Evolutionary conservation across 1,284 basidiomycete species (phyloP).

Genomic region (Leccinum laetum): DNA sequence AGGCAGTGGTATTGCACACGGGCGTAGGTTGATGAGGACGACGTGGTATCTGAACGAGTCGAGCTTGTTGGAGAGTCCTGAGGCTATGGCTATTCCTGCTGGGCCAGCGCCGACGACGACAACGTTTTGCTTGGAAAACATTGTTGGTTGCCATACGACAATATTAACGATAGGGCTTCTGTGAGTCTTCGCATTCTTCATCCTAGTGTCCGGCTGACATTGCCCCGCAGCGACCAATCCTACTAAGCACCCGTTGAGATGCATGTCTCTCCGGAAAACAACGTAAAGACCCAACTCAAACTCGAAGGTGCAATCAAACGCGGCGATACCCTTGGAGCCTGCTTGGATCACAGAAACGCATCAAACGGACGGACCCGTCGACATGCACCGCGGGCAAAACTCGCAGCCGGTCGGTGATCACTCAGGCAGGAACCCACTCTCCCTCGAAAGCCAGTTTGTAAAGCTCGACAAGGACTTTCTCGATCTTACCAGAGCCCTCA

Average conservation of each 20-base stretch:
- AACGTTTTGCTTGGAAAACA: conserved; percentile 24
- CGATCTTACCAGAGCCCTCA: conserved; percentile 58
- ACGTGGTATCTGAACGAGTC: conserved; percentile 37
- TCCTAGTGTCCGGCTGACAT: background rate
- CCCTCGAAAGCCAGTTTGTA: conserved; percentile 73
- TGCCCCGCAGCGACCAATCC: background rate
- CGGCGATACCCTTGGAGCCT: conserved; percentile 57
- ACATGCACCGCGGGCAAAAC: conserved; percentile 6
- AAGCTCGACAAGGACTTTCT: conserved; percentile 65
- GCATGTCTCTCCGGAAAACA: conserved; percentile 64
- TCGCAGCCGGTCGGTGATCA: conserved; percentile 3
- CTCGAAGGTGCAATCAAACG: conserved; percentile 82
- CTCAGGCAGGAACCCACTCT: conserved; percentile 32
- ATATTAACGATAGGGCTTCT: background rate
- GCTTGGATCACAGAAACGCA: conserved; percentile 26
- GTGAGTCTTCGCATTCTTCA: background rate
- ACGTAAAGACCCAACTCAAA: conserved; percentile 67
- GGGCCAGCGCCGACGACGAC: conserved; percentile 46
- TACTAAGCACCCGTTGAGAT: conserved; percentile 32
- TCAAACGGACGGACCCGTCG: conserved; percentile 4
- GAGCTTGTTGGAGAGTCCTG: conserved; percentile 38
- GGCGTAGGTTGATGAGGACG: conserved; percentile 40
- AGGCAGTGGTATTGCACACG: conserved; percentile 39
- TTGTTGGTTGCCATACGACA: background rate
- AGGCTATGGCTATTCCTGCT: conserved; percentile 35